Evolutionary conservation across 345 rosid species (phyloP), one percentile per base, ranked within the genome.

Genomic region (Nephelium lappaceum): DNA sequence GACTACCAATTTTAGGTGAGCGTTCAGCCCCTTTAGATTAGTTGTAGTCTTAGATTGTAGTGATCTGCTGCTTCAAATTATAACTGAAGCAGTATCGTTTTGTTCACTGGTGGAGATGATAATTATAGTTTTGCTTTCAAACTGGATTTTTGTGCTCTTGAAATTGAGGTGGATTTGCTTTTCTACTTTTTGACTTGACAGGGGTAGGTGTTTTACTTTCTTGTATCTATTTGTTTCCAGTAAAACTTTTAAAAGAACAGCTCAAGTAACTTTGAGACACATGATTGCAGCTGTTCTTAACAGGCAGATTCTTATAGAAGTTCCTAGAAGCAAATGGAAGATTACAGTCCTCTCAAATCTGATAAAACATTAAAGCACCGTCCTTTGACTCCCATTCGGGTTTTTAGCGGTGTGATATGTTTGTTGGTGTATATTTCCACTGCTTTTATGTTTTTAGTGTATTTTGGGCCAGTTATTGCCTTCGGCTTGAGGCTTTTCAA

Each of bases 401-500:
- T 88, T 78, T 69, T 88, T 43, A 84, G 98, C 79, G 98, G 98
- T 49, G 11, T 90, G 75, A 75, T 88, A 66, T 91, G 93, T 85
- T 69, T 93, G 27, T 67, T 83, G 70, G 91, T 92, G 85, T 92
- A 84, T 81, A 42, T 93, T 8, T 89, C 91, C 24, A 92, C 95
- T 51, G 91, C 96, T 39, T 89, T 91, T 76, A 87, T 86, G 91
- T 90, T 90, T 75, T 24, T 93, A 47, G 78, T 89, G 38, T 93
- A 89, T 81, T 83, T 92, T 82, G 87, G 86, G 36, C 95, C 96
- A 3, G 21, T 78, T 12, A 80, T 81, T 65, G 86, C 90, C 6
- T 74, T 85, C 69, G 71, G 84, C 24, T 55, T 89, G 66, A 84
- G 93, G 77, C 72, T 86, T 71, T 77, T 86, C 62, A 93, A 87